These are phyloP conservation scores for Aspergillus sclerotialis DNA, from an alignment of 2,329 filamentous ascomycete genomes.

Conservation along the genomic window DNA sequence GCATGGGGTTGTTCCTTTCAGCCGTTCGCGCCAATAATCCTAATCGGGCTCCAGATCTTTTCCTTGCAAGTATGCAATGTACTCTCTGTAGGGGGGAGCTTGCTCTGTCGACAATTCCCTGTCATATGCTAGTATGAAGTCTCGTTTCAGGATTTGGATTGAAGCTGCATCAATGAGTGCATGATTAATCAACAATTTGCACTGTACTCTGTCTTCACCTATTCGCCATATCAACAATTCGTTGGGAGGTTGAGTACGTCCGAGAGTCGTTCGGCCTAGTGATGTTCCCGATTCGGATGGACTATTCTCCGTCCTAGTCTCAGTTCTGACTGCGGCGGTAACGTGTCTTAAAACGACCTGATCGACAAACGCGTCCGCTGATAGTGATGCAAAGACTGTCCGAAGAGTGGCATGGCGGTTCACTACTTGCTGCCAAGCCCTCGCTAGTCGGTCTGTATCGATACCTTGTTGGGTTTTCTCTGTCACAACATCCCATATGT, in stretches of 20 bases:
- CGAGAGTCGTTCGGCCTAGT: background rate
- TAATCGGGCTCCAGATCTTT: background rate
- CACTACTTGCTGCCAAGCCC: conserved; percentile 1
- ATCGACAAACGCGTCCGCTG: background rate
- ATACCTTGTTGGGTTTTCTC: background rate
- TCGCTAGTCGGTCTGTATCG: background rate
- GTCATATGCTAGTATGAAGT: conserved; percentile 7
- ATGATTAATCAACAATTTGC: conserved; percentile 10
- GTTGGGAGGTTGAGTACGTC: conserved; percentile 4
- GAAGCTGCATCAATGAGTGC: conserved; percentile 11
- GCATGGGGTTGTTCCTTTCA: conserved; percentile 1
- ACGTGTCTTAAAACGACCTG: background rate
- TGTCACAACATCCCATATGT: background rate
- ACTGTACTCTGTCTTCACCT: too few species aligned
- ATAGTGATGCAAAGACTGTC: background rate
- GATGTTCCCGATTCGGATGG: background rate
- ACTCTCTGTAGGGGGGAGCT: conserved; percentile 1
- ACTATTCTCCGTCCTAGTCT: background rate
- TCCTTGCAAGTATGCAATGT: conserved; percentile 2
- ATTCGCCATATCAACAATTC: too few species aligned
- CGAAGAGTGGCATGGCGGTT: conserved; percentile 1
- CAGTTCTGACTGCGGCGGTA: background rate
- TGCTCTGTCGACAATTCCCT: background rate
- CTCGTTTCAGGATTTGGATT: conserved; percentile 3
- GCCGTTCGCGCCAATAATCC: conserved; percentile 19